Conservation (phyloP, 768 basidiomycete species). For the Peribolospora kevripleyi region DNA sequence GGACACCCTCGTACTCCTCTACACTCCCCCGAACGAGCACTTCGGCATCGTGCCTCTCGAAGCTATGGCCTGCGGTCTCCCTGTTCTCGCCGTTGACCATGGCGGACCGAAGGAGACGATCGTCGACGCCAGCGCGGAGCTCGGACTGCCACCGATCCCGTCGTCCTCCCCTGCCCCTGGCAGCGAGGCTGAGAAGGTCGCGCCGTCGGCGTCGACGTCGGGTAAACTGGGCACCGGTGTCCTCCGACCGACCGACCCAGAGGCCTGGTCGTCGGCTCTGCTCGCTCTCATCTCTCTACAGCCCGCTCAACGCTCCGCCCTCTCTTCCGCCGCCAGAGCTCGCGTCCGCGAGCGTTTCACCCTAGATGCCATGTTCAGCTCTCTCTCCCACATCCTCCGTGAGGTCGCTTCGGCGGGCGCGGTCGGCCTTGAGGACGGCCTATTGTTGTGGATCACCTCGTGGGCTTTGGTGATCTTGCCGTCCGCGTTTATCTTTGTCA, state of each 20-base stretch:
- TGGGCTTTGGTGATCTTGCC: neutral
- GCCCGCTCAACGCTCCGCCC: constrained; percentile 22
- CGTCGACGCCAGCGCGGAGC: constrained; percentile 21
- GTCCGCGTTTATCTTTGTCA: neutral
- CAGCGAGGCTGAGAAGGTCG: neutral
- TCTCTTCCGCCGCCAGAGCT: constrained; percentile 33
- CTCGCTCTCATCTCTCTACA: constrained; percentile 27
- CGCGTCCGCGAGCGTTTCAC: constrained; percentile 46
- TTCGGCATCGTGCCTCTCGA: constrained; percentile 94
- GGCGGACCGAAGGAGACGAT: constrained; percentile 71
- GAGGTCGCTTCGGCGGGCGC: constrained; percentile 31
- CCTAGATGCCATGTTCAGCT: constrained; percentile 25
- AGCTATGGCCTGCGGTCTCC: constrained; percentile 74
- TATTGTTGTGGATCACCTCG: constrained; percentile 25
- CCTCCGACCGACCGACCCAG: constrained; percentile 37
- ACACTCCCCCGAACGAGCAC: constrained; percentile 87
- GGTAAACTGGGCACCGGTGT: constrained; percentile 42
- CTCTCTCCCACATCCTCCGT: too few relatives aligned
- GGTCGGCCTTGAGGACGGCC: constrained; percentile 33
- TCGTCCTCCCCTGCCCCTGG: constrained; percentile 12
- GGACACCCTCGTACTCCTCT: constrained; percentile 50
- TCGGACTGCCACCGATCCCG: constrained; percentile 4
- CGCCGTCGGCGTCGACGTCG: neutral
- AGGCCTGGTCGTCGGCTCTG: constrained; percentile 47
- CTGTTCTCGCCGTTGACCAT: constrained; percentile 62